phyloP scores from a whole-genome alignment of 306 rosid genomes.

The Casuarina cunninghamiana region DNA sequence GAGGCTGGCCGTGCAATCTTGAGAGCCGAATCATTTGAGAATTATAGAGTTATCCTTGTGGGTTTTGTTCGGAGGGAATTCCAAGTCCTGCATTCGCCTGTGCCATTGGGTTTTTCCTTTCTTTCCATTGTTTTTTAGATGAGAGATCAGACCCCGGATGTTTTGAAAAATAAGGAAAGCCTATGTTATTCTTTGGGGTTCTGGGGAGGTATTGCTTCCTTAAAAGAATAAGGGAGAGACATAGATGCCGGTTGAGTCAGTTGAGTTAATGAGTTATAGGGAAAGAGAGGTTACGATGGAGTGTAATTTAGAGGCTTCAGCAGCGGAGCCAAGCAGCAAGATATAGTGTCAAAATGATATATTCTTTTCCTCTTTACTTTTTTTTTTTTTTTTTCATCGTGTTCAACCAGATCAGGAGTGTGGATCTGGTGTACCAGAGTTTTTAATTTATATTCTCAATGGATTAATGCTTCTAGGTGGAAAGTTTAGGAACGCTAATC shows the following conservation, averaged over 20 bases:
- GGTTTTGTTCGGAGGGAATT: slow-evolving; percentile 49
- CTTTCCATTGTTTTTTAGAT: slow-evolving; percentile 49
- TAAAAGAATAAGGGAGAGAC: slow-evolving; percentile 45
- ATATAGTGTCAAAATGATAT: slow-evolving; percentile 23
- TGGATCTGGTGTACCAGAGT: slow-evolving; percentile 34
- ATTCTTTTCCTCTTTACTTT: slow-evolving; percentile 24
- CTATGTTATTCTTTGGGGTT: slow-evolving; percentile 49
- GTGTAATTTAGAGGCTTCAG: slow-evolving; percentile 41
- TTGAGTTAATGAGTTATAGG: slow-evolving; percentile 33
- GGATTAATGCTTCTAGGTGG: slow-evolving; percentile 36
- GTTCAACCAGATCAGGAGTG: slow-evolving; percentile 34
- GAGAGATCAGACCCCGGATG: slow-evolving; percentile 45
- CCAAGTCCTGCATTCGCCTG: slow-evolving; percentile 38
- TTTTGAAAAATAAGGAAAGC: slow-evolving; percentile 48
- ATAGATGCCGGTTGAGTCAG: slow-evolving; percentile 34
- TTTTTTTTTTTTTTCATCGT: slow-evolving; percentile 24
- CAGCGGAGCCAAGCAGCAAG: slow-evolving; percentile 49
- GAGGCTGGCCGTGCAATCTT: slow-evolving; percentile 97
- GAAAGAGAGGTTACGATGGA: slow-evolving; percentile 47
- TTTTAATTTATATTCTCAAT: slow-evolving; percentile 36
- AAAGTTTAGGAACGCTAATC: slow-evolving; percentile 8
- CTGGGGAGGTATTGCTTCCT: slow-evolving; percentile 38
- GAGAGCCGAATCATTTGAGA: slow-evolving; percentile 41
- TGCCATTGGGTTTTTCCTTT: slow-evolving; percentile 45
- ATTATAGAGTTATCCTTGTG: slow-evolving; percentile 33